Evolutionary conservation across 2,329 filamentous ascomycete genomes (phyloP), one percentile per base, ranked within the genome.

Genomic region (Fusarium keratoplasticum): DNA sequence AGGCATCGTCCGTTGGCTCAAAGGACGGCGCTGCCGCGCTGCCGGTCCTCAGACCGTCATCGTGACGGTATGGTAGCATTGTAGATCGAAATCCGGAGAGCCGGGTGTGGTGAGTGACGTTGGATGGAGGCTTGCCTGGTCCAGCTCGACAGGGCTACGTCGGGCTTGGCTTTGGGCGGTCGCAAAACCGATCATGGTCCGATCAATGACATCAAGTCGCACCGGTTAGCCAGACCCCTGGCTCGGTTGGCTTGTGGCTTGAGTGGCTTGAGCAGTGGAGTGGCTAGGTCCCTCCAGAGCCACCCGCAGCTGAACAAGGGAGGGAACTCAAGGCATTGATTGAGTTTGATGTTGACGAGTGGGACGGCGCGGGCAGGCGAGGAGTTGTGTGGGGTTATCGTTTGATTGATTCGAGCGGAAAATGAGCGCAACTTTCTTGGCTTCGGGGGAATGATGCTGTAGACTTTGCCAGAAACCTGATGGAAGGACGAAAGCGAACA

Each of bases 201-300:
- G 72, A 68, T 77, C 71, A 61, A 78, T 78, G 77, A 78, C 77
- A 79, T 79, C 76, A 78, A 71, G 40, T 47, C 63, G 67, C 52
- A 59, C 64, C 54, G 50, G 64, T 64, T 72, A 61, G 65, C 65
- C 61, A 25, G 64, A 60, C 61, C 66, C 71, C 64, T 72, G 71
- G 67, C 64, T 75, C 71, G 52, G 59, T 71, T 69, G 63, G 62
- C 50, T 8, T 74, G 72, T 76, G 74, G 75, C 72, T 73, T 66
- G 62, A 55, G 60, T 75, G 69, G 72, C 75, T 77, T 66, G 66
- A 38, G 38, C 52, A 29, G 40, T 67, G 67, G 52, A 61, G 62
- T 67, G 61, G 71, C 69, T 65, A 64, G 55, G 73, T 59, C 60
- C 57, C 60, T 61, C 64, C 64, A 75, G 67, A 72, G 76, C 68